Evolutionary conservation across 1,139 yeast genomes (phyloP), one percentile per base, ranked within the genome.

Genomic region (Pichiaceae sp.): DNA sequence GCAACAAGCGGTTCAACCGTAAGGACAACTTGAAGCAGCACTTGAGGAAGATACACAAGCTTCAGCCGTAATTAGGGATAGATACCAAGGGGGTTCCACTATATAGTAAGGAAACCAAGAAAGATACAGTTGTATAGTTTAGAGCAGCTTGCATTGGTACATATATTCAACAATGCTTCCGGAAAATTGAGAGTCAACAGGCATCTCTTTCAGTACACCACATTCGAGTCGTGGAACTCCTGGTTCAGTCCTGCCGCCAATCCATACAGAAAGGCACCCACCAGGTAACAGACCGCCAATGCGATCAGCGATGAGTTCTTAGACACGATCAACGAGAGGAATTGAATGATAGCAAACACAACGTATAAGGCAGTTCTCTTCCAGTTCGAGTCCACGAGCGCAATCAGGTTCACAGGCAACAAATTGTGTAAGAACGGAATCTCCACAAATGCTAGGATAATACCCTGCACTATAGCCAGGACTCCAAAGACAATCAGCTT

Each of bases 371-470:
- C 64, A 8, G 78, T 75, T 40, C 89, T 68, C 38, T 75, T 78
- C 59, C 77, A 70, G 54, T 81, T 79, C 37, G 75, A 72, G 67
- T 82, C 78, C 68, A 84, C 75, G 57, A 70, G 62, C 57, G 80
- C 63, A 64, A 94, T 67, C 64, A 85, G 70, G 59, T 66, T 50
- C 63, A 89, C 70, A 68, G 93, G 86, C 60, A 97, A 91, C 35
- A 91, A 85, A 47, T 75, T 79, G 50, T 91, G 68, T 47, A 91
- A 66, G 57, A 91, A 87, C 34, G 97, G 97, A 29, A 91, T 69
- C 62, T 91, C 99, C 38, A 91, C 89, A 56, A 93, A 85, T 33
- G 89, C 65, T 34, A 91, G 75, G 11, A 89, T 64, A 38, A 86
- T 62, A 3, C 95, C 96, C 57, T 87, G 95, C 2, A 85, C 85